Conservation (phyloP, 2,329 filamentous ascomycete genomes). For the Zalaria obscura region DNA sequence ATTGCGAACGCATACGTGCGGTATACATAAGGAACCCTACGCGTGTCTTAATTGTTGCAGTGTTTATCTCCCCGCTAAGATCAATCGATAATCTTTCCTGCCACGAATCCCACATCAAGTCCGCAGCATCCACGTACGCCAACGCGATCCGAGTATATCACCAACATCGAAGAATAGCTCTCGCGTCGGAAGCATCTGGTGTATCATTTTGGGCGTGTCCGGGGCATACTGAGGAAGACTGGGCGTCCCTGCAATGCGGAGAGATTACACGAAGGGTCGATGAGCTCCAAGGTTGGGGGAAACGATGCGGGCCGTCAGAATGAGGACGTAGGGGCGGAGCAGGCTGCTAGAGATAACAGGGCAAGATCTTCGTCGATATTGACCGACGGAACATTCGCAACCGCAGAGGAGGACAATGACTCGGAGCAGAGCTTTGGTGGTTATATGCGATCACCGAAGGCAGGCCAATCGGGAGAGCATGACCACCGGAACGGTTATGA, state of each 20-base stretch:
- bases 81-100: no score
- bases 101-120: no score
- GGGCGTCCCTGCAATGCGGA: constrained; percentile 5
- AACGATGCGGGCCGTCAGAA: constrained; percentile 2
- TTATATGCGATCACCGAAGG: constrained; percentile 2
- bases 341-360: neutral
- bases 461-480: neutral
- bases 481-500: constrained; percentile 2
- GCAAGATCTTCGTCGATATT: neutral
- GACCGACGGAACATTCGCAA: neutral
- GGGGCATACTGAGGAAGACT: neutral
- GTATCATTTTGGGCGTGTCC: no score
- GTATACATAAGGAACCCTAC: no score
- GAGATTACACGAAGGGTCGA: constrained; percentile 4
- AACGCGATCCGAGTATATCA: no score
- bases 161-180: no score
- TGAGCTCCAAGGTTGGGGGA: constrained; percentile 5
- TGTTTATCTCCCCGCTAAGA: no score
- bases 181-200: no score
- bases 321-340: constrained; percentile 2
- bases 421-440: neutral
- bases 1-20: no score
- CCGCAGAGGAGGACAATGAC: constrained; percentile 7
- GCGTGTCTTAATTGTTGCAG: no score
- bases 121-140: no score